Base-by-base conservation (phyloP, 257 asterid genomes). In the Rubia yunnanensis region DNA sequence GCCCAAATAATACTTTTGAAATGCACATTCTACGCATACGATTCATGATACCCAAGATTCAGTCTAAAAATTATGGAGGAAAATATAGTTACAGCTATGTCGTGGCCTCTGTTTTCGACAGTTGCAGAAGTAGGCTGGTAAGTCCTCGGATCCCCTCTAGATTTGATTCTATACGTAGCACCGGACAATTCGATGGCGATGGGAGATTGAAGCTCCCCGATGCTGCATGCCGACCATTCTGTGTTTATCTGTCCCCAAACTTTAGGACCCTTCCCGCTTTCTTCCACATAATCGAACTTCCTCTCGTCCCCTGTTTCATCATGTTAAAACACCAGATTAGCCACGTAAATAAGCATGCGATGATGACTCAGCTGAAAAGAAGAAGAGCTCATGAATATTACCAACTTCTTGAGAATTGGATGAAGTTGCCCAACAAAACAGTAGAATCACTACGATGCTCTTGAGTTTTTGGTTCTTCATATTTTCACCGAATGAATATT, bases 191-290 rank as follows among this genome's bases (percentile, higher is more conserved):
- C 91, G 20, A 86, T 79, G 0, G 96, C 91, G 20, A 86, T 79
- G 0, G 96, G 95, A 38, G 96, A 89, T 70, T 89, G 94, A 79
- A 73, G 60, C 1, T 62, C 70, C 10, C 96, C 96, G 26, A 55
- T 64, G 18, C 53, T 72, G 71, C 96, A 89, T 15, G 89, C 86
- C 5, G 52, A 76, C 95, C 96, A 89, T 66, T 86, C 95, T 64
- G 64, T 69, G 77, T 76, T 79, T 14, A 89, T 41, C 44, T 72
- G 53, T 36, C 96, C 96, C 94, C 96, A 89, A 50, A 68, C 71
- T 53, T 38, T 60, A 13, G 95, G 96, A 55, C 96, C 95, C 80
- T 70, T 78, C 49, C 41, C 73, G 31, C 91, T 64, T 11, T 64
- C 73, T 24, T 63, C 63, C 0, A 15, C 67, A 41, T 88, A 88